Base-by-base conservation (phyloP, 2,329 filamentous ascomycete genomes). In the Beauveria brongniartii region DNA sequence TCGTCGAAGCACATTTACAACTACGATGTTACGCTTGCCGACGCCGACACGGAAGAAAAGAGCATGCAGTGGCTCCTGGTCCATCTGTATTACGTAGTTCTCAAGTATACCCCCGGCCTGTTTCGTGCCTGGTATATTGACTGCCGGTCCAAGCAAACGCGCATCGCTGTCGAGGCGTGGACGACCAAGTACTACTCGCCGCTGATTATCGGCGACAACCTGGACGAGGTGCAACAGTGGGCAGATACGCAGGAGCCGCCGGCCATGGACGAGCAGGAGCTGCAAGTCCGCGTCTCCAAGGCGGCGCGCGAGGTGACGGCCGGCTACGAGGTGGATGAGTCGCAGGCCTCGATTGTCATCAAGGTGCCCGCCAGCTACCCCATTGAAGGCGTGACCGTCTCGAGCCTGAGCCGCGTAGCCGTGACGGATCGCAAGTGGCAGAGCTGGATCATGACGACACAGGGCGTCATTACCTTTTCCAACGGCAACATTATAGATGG, bases 341-440 rank as follows among this genome's bases (percentile, higher is more conserved):
- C 90, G 67, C 86, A 86, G 34, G 91, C 94, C 61, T 82, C 87
- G 12, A 94, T 97, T 64, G 81, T 86, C n/a, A 88, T 99, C 67
- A 83, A 83, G 6, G 81, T 99, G 0, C 93, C 93, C 0, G 77
- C 84, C 2, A 87, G 86, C 46, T 99, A 95, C 69, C 94, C 94
- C 0, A 83, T 99, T 9, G 86, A 91, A 26, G 82, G 84, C 1
- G 90, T 95, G 1, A 79, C 83, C 9, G 92, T 97, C 1, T 79
- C 86, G 3, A 87, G 91, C 9, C 77, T 92, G 22, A 91, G 89
- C 67, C 87, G 93, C 14, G 91, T 97, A 2, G 91, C 90, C 0
- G 91, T 97, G 28, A 88, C 87, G 63, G 92, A 97, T 70, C 87
- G 87, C 73, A 96, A 94, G 71, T 99, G 94, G 93, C 87, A 91